Conservation (phyloP, 768 basidiomycete species). For the Pholiota molesta region DNA sequence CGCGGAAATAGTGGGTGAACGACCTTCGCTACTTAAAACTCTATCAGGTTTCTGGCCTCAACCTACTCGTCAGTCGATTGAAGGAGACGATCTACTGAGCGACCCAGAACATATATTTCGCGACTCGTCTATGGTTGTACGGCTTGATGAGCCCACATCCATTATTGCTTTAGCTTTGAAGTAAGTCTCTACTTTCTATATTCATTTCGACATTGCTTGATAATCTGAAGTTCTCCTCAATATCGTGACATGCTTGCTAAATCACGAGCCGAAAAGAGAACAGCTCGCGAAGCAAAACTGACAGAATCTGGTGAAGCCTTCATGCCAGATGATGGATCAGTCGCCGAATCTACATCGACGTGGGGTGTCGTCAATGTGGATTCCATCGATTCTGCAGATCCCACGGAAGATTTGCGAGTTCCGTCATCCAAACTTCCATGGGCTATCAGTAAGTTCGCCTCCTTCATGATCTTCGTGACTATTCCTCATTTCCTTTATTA, state of each 20-base stretch:
- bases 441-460: constrained; percentile 67
- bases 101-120: constrained; percentile 94
- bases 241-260: constrained; percentile 81
- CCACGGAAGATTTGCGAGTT: constrained; percentile 74
- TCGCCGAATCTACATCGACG: constrained; percentile 82
- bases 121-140: constrained; percentile 92
- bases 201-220: neutral
- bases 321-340: constrained; percentile 89
- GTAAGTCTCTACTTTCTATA: constrained; percentile 44
- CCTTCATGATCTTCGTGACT: neutral
- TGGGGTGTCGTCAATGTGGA: constrained; percentile 94
- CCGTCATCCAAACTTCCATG: constrained; percentile 81
- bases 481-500: neutral
- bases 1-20: constrained; percentile 56
- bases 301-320: constrained; percentile 79
- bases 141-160: constrained; percentile 96
- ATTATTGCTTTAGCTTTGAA: constrained; percentile 94
- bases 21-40: constrained; percentile 80
- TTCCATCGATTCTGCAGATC: constrained; percentile 61
- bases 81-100: constrained; percentile 66
- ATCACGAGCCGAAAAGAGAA: constrained; percentile 78
- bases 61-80: constrained; percentile 57
- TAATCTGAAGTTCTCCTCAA: constrained; percentile 63
- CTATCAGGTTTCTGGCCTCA: constrained; percentile 83
- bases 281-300: constrained; percentile 56